These are phyloP conservation scores for Lathyrus tuberosus DNA, from an alignment of 306 rosid genomes.

Conservation along the genomic window DNA sequence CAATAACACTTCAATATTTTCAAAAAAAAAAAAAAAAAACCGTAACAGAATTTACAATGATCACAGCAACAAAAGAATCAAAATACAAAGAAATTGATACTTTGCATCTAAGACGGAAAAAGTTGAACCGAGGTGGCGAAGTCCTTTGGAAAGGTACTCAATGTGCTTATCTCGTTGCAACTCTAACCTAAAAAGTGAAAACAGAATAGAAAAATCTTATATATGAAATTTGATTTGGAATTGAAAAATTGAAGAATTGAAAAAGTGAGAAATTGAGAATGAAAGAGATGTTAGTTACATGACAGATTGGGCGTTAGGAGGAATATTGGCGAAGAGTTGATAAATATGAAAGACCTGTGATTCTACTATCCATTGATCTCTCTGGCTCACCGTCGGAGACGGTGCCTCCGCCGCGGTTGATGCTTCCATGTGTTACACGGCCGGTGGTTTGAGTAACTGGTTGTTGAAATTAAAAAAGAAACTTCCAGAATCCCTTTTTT, in stretches of 20 bases:
- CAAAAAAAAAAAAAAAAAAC: background rate
- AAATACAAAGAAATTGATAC: conserved; percentile 41
- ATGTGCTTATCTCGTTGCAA: conserved; percentile 77
- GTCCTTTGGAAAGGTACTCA: conserved; percentile 64
- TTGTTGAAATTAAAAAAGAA: background rate
- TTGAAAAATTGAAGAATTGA: background rate
- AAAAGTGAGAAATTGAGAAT: background rate
- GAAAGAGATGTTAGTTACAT: conserved; percentile 37
- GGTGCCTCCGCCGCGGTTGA: conserved; percentile 5
- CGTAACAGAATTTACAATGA: background rate
- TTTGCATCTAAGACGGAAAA: conserved; percentile 82
- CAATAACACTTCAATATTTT: conserved; percentile 8
- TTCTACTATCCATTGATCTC: conserved; percentile 70
- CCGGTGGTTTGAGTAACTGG: background rate
- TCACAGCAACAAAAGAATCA: background rate
- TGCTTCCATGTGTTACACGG: conserved; percentile 27
- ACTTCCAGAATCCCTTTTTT: no score
- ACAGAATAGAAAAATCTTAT: background rate
- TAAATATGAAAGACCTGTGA: conserved; percentile 56
- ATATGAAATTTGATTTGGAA: background rate
- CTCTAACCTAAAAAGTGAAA: conserved; percentile 57
- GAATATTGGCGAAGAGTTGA: conserved; percentile 50
- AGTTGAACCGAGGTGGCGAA: conserved; percentile 59
- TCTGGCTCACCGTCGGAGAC: conserved; percentile 58
- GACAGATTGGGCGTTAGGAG: conserved; percentile 57